Conservation (phyloP, 495 filamentous ascomycete species). For the Penicillium egyptiacum region DNA sequence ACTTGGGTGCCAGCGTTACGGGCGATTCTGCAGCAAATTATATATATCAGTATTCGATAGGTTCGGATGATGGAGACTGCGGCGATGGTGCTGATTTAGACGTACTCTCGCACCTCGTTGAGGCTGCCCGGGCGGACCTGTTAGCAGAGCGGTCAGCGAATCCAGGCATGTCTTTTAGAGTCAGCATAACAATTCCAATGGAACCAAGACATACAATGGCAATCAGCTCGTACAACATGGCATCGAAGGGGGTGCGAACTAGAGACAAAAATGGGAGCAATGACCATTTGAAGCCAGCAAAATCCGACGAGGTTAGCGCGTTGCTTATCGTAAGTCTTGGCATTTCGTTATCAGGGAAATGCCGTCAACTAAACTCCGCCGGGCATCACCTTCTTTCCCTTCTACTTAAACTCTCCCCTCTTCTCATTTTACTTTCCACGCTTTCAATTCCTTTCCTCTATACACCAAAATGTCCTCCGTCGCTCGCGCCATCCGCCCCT, state of each 20-base stretch:
- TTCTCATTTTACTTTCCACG: slow-evolving; percentile 25
- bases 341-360: slow-evolving; percentile 24
- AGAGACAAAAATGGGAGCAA: slow-evolving; percentile 9
- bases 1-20: slow-evolving; percentile 79
- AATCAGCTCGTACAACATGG: slow-evolving; percentile 97
- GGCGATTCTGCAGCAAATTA: slow-evolving; percentile 63
- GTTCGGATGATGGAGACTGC: slow-evolving; percentile 9
- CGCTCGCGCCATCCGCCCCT: slow-evolving; percentile 43
- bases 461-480: slow-evolving; percentile 40
- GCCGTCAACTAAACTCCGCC: slow-evolving; percentile 23
- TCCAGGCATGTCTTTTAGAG: not conserved
- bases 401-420: slow-evolving; percentile 30
- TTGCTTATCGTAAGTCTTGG: slow-evolving; percentile 36
- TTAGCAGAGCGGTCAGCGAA: slow-evolving; percentile 15
- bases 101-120: slow-evolving; percentile 91
- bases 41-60: slow-evolving; percentile 17
- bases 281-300: slow-evolving; percentile 20
- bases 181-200: not conserved
- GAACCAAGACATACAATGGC: slow-evolving; percentile 68
- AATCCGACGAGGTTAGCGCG: slow-evolving; percentile 30
- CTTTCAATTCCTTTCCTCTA: slow-evolving; percentile 18
- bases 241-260: slow-evolving; percentile 25
- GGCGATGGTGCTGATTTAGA: slow-evolving; percentile 19
- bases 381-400: slow-evolving; percentile 27
- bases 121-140: slow-evolving; percentile 89